Base-by-base conservation (phyloP, 116 monocot genomes). In the Posidonia oceanica region DNA sequence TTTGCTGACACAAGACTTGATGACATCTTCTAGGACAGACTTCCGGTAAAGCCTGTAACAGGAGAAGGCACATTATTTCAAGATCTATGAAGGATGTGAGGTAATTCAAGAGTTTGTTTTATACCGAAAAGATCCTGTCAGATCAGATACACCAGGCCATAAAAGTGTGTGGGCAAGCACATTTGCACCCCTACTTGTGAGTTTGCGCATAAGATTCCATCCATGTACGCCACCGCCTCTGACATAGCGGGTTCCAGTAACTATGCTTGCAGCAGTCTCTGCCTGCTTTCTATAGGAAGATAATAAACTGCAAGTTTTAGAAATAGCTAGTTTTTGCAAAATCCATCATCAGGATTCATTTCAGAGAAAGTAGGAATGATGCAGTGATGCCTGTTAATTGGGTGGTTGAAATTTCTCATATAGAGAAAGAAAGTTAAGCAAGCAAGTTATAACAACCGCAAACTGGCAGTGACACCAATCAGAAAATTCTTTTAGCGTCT, bases 131-230 rank as follows among this genome's bases (percentile, higher is more conserved):
- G 98, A 98, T 79, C 98, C 98, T 59, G 98, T 98, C 62, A 98
- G 77, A 77, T 98, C 98, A 73, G 98, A 98, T 36, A 88, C 98
- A 22, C 90, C 93, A 63, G 98, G 98, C 90, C 93, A 90, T 63
- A 98, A 64, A 60, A 98, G 79, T 72, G 98, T 98, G 21, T 98
- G 98, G 39, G 98, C 98, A 67, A 98, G 89, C 52, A 98, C 98
- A 84, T 98, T 98, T 36, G 98, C 98, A 48, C 98, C 98, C 60
- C 98, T 83, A 52, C 98, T 98, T 74, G 93, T 98, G 65, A 98
- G 75, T 74, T 98, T 98, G 58, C 98, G 76, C 98, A 93, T 90
- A 66, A 98, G 90, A 64, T 89, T 98, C 98, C 98, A 98, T 68
- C 98, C 98, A 78, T 98, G 98, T 53, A 98, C 90, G 72, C 98